phyloP scores from a whole-genome alignment of 2,329 filamentous ascomycete genomes.

The Penicillium sp. region DNA sequence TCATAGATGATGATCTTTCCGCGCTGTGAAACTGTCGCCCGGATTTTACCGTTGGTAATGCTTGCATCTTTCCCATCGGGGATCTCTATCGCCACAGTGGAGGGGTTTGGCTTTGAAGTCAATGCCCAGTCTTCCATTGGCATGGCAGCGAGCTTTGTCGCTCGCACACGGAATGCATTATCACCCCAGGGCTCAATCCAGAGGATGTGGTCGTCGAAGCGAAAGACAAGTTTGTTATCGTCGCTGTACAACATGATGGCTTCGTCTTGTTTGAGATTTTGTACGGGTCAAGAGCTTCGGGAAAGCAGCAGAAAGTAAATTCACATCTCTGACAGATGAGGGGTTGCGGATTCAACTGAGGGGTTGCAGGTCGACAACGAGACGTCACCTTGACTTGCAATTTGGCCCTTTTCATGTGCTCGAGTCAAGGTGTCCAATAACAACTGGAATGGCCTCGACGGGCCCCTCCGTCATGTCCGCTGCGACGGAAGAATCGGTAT shows the following conservation, averaged over 20 bases:
- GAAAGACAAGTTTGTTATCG: conserved; percentile 30
- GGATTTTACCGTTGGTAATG: conserved; percentile 47
- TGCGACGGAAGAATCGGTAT: too few relatives aligned
- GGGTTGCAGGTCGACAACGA: neutral
- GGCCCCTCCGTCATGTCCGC: too few relatives aligned
- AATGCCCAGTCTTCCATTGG: conserved; percentile 36
- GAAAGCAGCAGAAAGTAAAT: too few relatives aligned
- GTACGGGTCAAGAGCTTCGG: too few relatives aligned
- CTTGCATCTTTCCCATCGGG: conserved; percentile 27
- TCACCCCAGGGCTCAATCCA: conserved; percentile 37
- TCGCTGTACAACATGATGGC: conserved; percentile 31
- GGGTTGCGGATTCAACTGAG: neutral
- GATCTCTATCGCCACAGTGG: conserved; percentile 12
- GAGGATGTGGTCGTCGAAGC: conserved; percentile 35
- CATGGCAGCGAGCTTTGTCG: conserved; percentile 33
- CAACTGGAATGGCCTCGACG: neutral
- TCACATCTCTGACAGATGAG: neutral
- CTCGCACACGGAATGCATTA: conserved; percentile 35
- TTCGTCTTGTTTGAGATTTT: neutral
- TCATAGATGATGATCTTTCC: conserved; percentile 50
- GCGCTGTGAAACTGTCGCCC: conserved; percentile 41
- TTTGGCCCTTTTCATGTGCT: neutral
- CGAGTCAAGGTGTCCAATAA: neutral
- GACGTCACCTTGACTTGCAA: neutral
- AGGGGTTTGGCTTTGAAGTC: conserved; percentile 14